Evolutionary conservation across 2,329 filamentous ascomycete species (phyloP), one percentile per base, ranked within the genome.

Genomic region (Penicillium nordicum): DNA sequence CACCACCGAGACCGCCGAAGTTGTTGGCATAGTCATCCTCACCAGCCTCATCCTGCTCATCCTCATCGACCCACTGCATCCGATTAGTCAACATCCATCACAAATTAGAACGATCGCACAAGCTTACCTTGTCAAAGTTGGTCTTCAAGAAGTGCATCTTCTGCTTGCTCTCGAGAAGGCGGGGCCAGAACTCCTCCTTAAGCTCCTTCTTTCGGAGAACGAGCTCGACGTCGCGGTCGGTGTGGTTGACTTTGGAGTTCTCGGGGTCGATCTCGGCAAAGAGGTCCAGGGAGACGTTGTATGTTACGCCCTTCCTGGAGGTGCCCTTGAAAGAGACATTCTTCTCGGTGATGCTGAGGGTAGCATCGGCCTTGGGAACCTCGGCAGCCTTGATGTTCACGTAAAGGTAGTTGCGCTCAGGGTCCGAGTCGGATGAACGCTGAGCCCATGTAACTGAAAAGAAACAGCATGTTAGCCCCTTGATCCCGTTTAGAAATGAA

Each of bases 131-230:
- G 82, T 97, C 92, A 69, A 99, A 99, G 80, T 99, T 89, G 63
- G 94, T 97, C 88, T 96, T 96, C 71, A 99, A 79, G 85, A 92
- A 99, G 80, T 97, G 94, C 53, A 90, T 80, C 82, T 91, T 96
- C 83, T 90, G 88, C 66, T 81, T 77, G 59, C 93, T 90, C 87
- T 97, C 97, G 74, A 97, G 83, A 70, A 99, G 84, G 63, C 94
- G 87, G 62, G 92, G 92, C 94, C 94, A 99, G 85, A 88, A 97
- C 78, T 94, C 91, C 71, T 91, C 86, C 78, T 92, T 90, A 64
- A 94, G 83, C 72, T 96, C 92, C 87, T 97, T 97, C 89, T 99
- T 99, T 78, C 90, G 86, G 76, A 99, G 84, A 74, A 96, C 89
- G 69, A 97, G 78, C 81, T 96, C 89, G 66, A 97, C 82, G 71